Base-by-base conservation (phyloP, 2,329 filamentous ascomycete species). In the Pestalotiopsis fici region DNA sequence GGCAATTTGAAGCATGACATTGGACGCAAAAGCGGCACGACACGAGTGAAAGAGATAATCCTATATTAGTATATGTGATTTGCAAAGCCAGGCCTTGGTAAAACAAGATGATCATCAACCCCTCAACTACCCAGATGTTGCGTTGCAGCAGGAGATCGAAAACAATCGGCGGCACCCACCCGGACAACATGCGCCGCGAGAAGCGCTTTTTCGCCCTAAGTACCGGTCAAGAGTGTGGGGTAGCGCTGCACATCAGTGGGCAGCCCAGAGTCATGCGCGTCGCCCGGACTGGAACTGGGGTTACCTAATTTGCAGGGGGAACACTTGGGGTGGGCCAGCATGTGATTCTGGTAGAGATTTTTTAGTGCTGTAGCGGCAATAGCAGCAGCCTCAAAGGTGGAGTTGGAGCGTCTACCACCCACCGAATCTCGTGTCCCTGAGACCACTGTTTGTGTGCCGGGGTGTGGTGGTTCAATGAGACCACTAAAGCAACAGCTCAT, bases 401-500 rank as follows among this genome's bases (percentile, higher is more conserved):
- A 60, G 27, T 35, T 60, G 28, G 13, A 23, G 55, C 11, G 23
- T 27, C 43, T 50, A 47, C n/a, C 5, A 50, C 43, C 18, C 13
- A 43, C 18, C 39, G 7, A 50, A 50, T 50, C 43, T 57, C 55
- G 55, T 31, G 23, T 31, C 55, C 55, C 55, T 31, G 23, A 57
- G 27, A 27, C 21, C 55, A 15, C 23, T 12, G 13, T 27, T 13
- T 11, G 23, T 57, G 55, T 23, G 57, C n/a, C 31, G 15, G 31
- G 27, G 57, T 27, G 57, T 35, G 15, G 31, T 15, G 15, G 55
- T 31, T n/a, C 23, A 31, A 27, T 57, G 57, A 37, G 37, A 62
- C 59, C 59, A 62, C 59, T 62, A 37, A 47, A 62, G 25, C n/a
- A 43, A 23, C 59, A 43, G 59, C 15, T 25, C 59, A 62, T 62